These are phyloP conservation scores for Penicillium olsonii DNA, from an alignment of 2,329 filamentous ascomycete genomes.

Conservation along the genomic window DNA sequence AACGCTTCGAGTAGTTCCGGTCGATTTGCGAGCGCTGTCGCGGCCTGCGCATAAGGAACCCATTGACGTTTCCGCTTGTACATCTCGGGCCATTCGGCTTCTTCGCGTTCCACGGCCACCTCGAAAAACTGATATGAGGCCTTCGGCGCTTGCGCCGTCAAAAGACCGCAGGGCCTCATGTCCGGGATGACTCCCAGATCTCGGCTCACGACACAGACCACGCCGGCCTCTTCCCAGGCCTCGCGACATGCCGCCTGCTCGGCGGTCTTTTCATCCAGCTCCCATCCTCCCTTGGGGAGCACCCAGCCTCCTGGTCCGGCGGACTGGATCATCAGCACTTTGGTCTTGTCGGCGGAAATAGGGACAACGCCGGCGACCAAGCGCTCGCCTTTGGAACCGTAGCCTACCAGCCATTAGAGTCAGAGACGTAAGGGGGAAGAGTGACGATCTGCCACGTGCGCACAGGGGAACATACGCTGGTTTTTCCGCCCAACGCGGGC, in stretches of 20 bases:
- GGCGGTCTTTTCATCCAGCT: constrained; percentile 85
- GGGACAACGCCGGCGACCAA: constrained; percentile 94
- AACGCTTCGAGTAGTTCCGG: constrained; percentile 89
- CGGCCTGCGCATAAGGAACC: constrained; percentile 84
- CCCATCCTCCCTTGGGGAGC: constrained; percentile 96
- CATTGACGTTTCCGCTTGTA: constrained; percentile 88
- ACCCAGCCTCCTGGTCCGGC: constrained; percentile 92
- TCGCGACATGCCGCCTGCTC: constrained; percentile 83
- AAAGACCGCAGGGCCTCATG: constrained; percentile 61
- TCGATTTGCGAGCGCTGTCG: constrained; percentile 70
- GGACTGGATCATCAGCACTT: constrained; percentile 91
- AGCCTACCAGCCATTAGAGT: constrained; percentile 60
- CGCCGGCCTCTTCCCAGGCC: constrained; percentile 97
- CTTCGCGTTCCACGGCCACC: constrained; percentile 82
- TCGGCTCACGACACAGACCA: constrained; percentile 78
- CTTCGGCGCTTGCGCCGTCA: constrained; percentile 67
- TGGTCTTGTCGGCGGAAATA: constrained; percentile 78
- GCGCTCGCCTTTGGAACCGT: constrained; percentile 87
- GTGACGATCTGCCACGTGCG: constrained; percentile 24
- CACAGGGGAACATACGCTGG: constrained; percentile 46
- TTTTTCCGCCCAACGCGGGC: constrained; percentile 51
- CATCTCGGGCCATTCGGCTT: constrained; percentile 87
- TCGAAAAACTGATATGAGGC: constrained; percentile 65
- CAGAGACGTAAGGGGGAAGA: constrained; percentile 17
- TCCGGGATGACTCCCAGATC: constrained; percentile 87